phyloP scores from a whole-genome alignment of 176 grass and related monocot genomes.

The Zea mays region DNA sequence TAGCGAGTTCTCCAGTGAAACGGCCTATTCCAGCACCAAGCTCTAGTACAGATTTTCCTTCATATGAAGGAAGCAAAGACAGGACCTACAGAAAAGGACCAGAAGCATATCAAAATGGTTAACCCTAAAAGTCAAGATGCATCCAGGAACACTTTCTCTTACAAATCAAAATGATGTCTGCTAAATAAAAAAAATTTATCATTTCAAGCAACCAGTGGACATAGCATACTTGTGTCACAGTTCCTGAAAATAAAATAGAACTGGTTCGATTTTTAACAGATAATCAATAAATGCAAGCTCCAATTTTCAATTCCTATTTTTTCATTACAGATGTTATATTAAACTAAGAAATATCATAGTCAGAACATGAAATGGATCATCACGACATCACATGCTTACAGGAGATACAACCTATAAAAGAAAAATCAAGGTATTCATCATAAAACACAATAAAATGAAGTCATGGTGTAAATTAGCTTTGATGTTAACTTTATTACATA shows the following conservation, averaged over 20 bases:
- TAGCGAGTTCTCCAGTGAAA: conserved; percentile 88
- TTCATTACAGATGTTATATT: background rate
- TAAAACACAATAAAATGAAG: conserved; percentile 1
- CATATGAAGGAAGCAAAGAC: conserved; percentile 82
- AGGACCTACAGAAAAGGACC: conserved; percentile 52
- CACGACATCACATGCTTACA: background rate
- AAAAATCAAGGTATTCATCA: background rate
- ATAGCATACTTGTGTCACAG: background rate
- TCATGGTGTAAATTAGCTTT: background rate
- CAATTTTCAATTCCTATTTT: conserved; percentile 1
- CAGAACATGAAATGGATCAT: background rate
- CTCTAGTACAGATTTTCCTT: conserved; percentile 91
- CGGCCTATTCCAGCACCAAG: conserved; percentile 96
- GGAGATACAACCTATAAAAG: background rate
- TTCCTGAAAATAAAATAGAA: conserved; percentile 6
- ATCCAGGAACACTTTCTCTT: background rate
- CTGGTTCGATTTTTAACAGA: background rate
- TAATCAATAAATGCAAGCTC: conserved; percentile 1
- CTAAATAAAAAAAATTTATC: background rate
- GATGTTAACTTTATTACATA: background rate
- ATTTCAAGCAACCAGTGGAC: background rate
- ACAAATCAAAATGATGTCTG: background rate
- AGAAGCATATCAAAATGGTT: conserved; percentile 16
- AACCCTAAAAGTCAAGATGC: background rate
- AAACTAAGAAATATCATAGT: background rate